Conservation (phyloP, 2,329 filamentous ascomycete species). For the Phyllosticta citribraziliensis region DNA sequence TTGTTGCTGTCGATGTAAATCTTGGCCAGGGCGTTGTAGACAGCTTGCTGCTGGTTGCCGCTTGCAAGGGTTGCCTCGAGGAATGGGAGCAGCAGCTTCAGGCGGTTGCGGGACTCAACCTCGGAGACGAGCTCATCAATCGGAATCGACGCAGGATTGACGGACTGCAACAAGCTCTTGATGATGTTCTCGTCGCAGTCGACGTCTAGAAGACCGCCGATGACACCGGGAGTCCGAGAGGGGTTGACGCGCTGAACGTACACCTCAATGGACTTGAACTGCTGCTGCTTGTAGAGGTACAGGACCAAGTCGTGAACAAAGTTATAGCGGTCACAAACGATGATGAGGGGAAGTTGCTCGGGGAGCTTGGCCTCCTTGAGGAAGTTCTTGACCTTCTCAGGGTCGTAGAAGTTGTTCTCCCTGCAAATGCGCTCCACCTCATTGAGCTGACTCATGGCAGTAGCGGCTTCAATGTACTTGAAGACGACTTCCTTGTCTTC, state of each 20-base stretch:
- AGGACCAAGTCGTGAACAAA: slow-evolving; percentile 95
- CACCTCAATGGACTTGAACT: slow-evolving; percentile 97
- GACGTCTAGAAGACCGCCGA: slow-evolving; percentile 88
- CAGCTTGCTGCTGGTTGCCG: slow-evolving; percentile 91
- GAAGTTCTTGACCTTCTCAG: slow-evolving; percentile 98
- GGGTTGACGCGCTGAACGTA: slow-evolving; percentile 98
- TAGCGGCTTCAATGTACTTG: slow-evolving; percentile 98
- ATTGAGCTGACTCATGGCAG: slow-evolving; percentile 82
- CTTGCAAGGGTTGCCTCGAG: slow-evolving; percentile 80
- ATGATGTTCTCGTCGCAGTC: slow-evolving; percentile 96
- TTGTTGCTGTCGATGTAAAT: slow-evolving; percentile 99
- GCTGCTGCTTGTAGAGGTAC: slow-evolving; percentile 97
- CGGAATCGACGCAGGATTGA: slow-evolving; percentile 74
- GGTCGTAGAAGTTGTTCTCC: slow-evolving; percentile 78
- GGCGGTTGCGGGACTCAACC: slow-evolving; percentile 89
- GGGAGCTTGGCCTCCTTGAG: slow-evolving; percentile 88
- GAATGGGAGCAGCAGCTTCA: slow-evolving; percentile 94
- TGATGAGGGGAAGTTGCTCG: slow-evolving; percentile 92
- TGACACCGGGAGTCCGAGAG: slow-evolving; percentile 76
- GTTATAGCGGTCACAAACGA: slow-evolving; percentile 98
- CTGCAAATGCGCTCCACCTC: slow-evolving; percentile 97
- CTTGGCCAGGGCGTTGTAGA: slow-evolving; percentile 95
- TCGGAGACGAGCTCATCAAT: slow-evolving; percentile 91
- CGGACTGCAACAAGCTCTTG: slow-evolving; percentile 77
- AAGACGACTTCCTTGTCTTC: slow-evolving; percentile 94